These are phyloP conservation scores for Zasmidium citrigriseum DNA, from an alignment of 2,329 filamentous ascomycete species.

Conservation along the genomic window DNA sequence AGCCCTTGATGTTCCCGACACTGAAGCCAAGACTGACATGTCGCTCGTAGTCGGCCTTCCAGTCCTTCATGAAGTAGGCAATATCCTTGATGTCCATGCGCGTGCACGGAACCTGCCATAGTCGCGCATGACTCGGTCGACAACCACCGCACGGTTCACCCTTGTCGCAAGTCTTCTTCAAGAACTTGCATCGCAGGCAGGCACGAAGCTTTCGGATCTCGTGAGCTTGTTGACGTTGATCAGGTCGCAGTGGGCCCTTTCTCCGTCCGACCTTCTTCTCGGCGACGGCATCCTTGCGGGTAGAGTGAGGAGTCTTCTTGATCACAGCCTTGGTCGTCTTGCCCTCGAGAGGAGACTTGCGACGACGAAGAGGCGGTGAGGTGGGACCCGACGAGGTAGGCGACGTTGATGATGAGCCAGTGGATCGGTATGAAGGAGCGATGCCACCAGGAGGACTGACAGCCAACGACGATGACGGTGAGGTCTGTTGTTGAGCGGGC, in stretches of 20 bases:
- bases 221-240: slow-evolving; percentile 93
- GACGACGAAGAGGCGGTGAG: slow-evolving; percentile 61
- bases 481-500: slow-evolving; percentile 28
- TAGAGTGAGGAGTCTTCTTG: slow-evolving; percentile 67
- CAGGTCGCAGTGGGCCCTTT: slow-evolving; percentile 84
- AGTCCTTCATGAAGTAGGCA: slow-evolving; percentile 98
- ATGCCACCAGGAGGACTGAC: slow-evolving; percentile 29
- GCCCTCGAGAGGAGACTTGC: slow-evolving; percentile 61
- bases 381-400: slow-evolving; percentile 36
- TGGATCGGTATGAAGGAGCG: slow-evolving; percentile 27
- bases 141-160: slow-evolving; percentile 94
- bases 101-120: slow-evolving; percentile 98
- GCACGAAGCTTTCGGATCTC: slow-evolving; percentile 95
- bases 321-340: slow-evolving; percentile 85
- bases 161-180: slow-evolving; percentile 99
- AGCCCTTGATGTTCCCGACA: slow-evolving; percentile 92
- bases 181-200: slow-evolving; percentile 93
- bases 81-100: slow-evolving; percentile 99
- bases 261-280: slow-evolving; percentile 94
- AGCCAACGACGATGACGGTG: slow-evolving; percentile 29
- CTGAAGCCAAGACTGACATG: slow-evolving; percentile 85
- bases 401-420: slow-evolving; percentile 35
- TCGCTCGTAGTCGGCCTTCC: slow-evolving; percentile 94
- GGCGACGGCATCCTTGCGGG: slow-evolving; percentile 72
- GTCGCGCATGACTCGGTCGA: slow-evolving; percentile 88